Conservation (phyloP, 2,329 filamentous ascomycete genomes). For the Scytalidium sp. region DNA sequence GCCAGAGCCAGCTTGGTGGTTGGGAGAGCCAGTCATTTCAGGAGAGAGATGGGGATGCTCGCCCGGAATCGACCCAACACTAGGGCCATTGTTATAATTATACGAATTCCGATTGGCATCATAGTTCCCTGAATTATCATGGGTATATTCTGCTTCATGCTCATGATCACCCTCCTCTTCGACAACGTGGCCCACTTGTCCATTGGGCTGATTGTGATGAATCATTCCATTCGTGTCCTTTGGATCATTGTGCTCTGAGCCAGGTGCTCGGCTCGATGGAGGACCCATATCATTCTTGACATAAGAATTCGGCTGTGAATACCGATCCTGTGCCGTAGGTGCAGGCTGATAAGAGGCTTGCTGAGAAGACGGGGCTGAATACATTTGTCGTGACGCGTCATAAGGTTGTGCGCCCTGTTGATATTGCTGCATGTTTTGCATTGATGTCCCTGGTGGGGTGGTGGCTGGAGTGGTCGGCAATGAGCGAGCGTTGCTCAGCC, state of each 20-base stretch:
- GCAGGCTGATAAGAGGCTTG: constrained; percentile 70
- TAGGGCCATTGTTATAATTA: constrained; percentile 67
- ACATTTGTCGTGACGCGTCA: constrained; percentile 74
- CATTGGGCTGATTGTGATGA: constrained; percentile 52
- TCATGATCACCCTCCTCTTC: constrained; percentile 70
- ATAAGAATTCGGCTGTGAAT: constrained; percentile 58
- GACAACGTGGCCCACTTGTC: constrained; percentile 49
- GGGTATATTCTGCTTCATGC: constrained; percentile 81
- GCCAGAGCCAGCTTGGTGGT: constrained; percentile 75
- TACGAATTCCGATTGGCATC: constrained; percentile 71
- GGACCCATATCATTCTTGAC: constrained; percentile 89
- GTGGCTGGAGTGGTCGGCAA: constrained; percentile 90
- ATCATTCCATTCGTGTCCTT: constrained; percentile 67
- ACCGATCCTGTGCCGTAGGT: constrained; percentile 59
- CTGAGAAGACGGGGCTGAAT: constrained; percentile 64
- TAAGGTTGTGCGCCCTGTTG: constrained; percentile 66
- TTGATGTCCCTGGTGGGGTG: constrained; percentile 74
- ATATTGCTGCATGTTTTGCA: constrained; percentile 80
- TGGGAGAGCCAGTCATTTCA: constrained; percentile 79
- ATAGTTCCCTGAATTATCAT: constrained; percentile 71
- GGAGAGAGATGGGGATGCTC: constrained; percentile 76
- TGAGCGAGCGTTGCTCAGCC: constrained; percentile 74
- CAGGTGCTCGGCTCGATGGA: constrained; percentile 60
- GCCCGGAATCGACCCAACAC: constrained; percentile 62
- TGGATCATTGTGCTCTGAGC: constrained; percentile 58